Percentiles rank a stretch among this genome's conserved stretches.
phyloP scores from a whole-genome alignment of 495 filamentous ascomycete species.

The Lasiosphaeria hispida region DNA sequence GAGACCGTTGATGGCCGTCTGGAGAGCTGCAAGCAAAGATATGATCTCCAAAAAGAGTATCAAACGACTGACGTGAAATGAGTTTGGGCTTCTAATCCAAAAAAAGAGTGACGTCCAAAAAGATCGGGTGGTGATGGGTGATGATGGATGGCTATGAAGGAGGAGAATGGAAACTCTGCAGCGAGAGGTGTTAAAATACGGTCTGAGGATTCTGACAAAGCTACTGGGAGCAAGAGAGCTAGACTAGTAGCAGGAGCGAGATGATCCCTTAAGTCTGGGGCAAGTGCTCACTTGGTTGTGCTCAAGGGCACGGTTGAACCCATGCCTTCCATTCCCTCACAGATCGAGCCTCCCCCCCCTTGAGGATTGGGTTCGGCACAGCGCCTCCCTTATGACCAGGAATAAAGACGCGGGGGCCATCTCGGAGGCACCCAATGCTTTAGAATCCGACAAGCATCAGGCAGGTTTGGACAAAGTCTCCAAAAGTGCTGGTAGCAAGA shows the following conservation, averaged over 20 bases:
- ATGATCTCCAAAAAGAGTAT: conserved; percentile 28
- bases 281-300: too few relatives aligned
- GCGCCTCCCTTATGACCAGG: background rate
- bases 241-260: background rate
- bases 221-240: background rate
- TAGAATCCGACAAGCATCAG: background rate
- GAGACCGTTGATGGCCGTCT: background rate
- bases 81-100: conserved; percentile 29
- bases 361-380: too few relatives aligned
- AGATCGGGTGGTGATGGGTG: conserved; percentile 16
- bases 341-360: too few relatives aligned
- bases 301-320: too few relatives aligned
- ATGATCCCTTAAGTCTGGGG: too few relatives aligned
- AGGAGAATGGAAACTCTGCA: conserved; percentile 10
- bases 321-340: too few relatives aligned
- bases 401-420: background rate
- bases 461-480: background rate
- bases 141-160: conserved; percentile 21
- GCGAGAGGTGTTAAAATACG: background rate
- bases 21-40: conserved; percentile 25
- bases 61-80: conserved; percentile 24
- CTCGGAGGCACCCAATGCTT: background rate
- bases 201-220: too few relatives aligned
- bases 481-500: background rate
- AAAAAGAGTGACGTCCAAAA: conserved; percentile 29